Base-by-base conservation (phyloP, 306 rosid species). In the Mimosa pudica region DNA sequence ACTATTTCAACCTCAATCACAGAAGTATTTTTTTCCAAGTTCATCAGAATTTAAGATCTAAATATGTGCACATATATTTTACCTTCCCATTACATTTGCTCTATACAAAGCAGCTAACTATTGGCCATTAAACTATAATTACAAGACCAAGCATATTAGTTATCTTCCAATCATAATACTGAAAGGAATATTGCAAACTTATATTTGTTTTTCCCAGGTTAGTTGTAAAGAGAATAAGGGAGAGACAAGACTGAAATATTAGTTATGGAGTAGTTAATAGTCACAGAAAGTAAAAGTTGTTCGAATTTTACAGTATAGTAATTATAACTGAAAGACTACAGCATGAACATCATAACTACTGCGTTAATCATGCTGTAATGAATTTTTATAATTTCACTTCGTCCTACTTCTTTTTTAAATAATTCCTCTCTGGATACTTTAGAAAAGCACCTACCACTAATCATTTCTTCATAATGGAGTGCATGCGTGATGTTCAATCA, bases 401-500 rank as follows among this genome's bases (percentile, higher is more conserved):
- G n/a, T n/a, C n/a, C n/a, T n/a, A n/a, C n/a, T n/a, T n/a, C n/a
- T n/a, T n/a, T n/a, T n/a, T n/a, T n/a, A n/a, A n/a, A n/a, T n/a
- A n/a, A n/a, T n/a, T n/a, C n/a, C n/a, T n/a, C n/a, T n/a, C n/a
- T n/a, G n/a, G n/a, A n/a, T n/a, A n/a, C n/a, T n/a, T n/a, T n/a
- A n/a, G n/a, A n/a, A n/a, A n/a, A n/a, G n/a, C n/a, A n/a, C n/a
- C n/a, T n/a, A n/a, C n/a, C n/a, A n/a, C n/a, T n/a, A n/a, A n/a
- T n/a, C n/a, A n/a, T n/a, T n/a, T n/a, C n/a, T n/a, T n/a, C n/a
- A n/a, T n/a, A n/a, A n/a, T n/a, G n/a, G n/a, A n/a, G n/a, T n/a
- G n/a, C n/a, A 60, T 41, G 82, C 17, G 17, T 66, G 61, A 70
- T 71, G 74, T 84, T 69, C 77, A 61, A 78, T 68, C 55, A 57